Base-by-base conservation (phyloP, 805 yeast species). In the Cyberlindnera meyerae region DNA sequence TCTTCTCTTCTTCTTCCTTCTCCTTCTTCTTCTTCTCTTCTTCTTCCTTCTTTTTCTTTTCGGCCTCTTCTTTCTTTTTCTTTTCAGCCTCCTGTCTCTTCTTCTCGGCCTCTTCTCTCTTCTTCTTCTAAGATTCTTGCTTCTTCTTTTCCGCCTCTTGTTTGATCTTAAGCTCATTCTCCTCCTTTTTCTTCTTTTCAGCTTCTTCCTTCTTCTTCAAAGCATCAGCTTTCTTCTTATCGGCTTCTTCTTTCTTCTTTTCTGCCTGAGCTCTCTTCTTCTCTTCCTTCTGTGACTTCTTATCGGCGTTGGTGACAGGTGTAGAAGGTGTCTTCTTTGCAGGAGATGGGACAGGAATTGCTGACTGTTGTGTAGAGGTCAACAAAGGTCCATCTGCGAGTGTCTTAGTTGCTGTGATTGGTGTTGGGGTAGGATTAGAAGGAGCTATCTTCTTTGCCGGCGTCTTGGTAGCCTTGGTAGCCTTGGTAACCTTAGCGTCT, bases 1-100 rank as follows among this genome's bases (percentile, higher is more conserved):
- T 13, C 13, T 27, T 5, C 11, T 27, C 18, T 27, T 27, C 9
- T 11, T 18, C 7, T n/a, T n/a, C 24, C 8, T 8, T 21, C n/a
- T n/a, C n/a, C n/a, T n/a, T 21, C 24, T 21, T 52, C 46, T 46
- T 54, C 17, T 31, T 37, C 34, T 28, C 33, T 26, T 43, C 45
- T 17, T 32, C 41, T 33, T 20, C 14, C 8, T 45, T 48, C 29
- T 35, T 39, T 17, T 38, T 11, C 13, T 24, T 14, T 9, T 8
- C 27, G 9, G 9, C 27, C 7, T 6, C 13, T 24, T 14, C 7
- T 24, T 14, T 14, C 29, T 27, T 27, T 13, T 27, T 13, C 18
- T 27, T 13, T 14, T 27, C 29, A 27, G 13, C 13, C 29, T n/a
- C 29, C 7, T 6, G 11, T 5, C 11, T 27, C 18, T 27, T 27